These are phyloP conservation scores for Ruellia speciosa DNA, from an alignment of 305 asterid genomes.

Conservation along the genomic window DNA sequence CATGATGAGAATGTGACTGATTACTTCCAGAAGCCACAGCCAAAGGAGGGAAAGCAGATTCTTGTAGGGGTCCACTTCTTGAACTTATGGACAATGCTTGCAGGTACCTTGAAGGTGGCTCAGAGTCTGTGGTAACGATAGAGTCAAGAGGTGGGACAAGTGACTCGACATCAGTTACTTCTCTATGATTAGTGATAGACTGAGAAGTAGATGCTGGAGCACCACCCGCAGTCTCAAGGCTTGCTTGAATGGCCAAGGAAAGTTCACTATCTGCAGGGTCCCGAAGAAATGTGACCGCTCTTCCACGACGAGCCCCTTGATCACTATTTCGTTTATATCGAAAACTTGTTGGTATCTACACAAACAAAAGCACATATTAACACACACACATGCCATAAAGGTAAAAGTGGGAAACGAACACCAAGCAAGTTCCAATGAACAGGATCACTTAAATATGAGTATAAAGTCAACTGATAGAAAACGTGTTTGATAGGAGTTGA, in stretches of 20 bases:
- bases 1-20: constrained; percentile 46
- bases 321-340: constrained; percentile 66
- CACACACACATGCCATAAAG: constrained; percentile 16
- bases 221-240: constrained; percentile 49
- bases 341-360: constrained; percentile 88
- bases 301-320: constrained; percentile 66
- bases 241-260: constrained; percentile 75
- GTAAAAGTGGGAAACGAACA: constrained; percentile 3
- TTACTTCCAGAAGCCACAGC: constrained; percentile 43
- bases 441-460: neutral
- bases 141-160: constrained; percentile 55
- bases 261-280: constrained; percentile 63
- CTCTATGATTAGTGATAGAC: constrained; percentile 32
- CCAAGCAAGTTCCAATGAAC: neutral
- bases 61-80: constrained; percentile 50
- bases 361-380: constrained; percentile 17
- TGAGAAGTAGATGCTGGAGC: constrained; percentile 32
- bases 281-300: constrained; percentile 60
- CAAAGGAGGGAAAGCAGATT: constrained; percentile 83
- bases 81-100: constrained; percentile 63
- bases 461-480: no score
- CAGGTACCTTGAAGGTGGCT: constrained; percentile 59
- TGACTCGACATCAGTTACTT: constrained; percentile 37
- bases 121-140: constrained; percentile 39
- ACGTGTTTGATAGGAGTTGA: no score